Percentiles rank a stretch among this genome's conserved stretches.
phyloP scores from a whole-genome alignment of 176 grass and related monocot species.

The Triticum urartu region DNA sequence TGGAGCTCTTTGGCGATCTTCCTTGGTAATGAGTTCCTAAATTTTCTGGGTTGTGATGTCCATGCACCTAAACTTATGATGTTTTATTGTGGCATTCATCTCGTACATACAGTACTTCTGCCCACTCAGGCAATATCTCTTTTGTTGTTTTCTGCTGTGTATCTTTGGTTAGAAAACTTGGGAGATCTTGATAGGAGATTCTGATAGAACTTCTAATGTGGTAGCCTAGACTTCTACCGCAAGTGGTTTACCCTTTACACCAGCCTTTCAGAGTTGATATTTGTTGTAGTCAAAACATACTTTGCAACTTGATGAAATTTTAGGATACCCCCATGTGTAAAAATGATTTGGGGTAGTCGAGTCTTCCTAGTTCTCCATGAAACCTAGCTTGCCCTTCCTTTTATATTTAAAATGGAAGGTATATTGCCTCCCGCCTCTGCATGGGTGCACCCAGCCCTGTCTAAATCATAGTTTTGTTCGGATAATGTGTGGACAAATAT shows the following conservation, averaged over 20 bases:
- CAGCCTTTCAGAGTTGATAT: neutral
- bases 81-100: neutral
- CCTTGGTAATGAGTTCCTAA: conserved; percentile 66
- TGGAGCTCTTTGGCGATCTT: conserved; percentile 77
- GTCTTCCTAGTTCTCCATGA: neutral
- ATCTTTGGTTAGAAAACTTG: no score
- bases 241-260: neutral
- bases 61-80: neutral
- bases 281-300: neutral
- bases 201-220: neutral
- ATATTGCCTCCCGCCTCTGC: no score
- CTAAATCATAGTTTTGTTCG: no score
- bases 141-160: neutral
- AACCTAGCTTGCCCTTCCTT: neutral
- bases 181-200: neutral
- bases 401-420: no score
- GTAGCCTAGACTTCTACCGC: neutral
- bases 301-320: neutral
- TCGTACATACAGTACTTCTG: neutral
- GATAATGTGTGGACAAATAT: no score
- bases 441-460: no score
- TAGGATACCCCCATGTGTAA: neutral
- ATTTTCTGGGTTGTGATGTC: neutral
- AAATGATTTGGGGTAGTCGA: neutral
- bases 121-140: no score